Percentiles rank a stretch among this genome's conserved stretches.
These are phyloP conservation scores for Psilocybe subaeruginosa DNA, from an alignment of 768 basidiomycete genomes.

Conservation along the genomic window DNA sequence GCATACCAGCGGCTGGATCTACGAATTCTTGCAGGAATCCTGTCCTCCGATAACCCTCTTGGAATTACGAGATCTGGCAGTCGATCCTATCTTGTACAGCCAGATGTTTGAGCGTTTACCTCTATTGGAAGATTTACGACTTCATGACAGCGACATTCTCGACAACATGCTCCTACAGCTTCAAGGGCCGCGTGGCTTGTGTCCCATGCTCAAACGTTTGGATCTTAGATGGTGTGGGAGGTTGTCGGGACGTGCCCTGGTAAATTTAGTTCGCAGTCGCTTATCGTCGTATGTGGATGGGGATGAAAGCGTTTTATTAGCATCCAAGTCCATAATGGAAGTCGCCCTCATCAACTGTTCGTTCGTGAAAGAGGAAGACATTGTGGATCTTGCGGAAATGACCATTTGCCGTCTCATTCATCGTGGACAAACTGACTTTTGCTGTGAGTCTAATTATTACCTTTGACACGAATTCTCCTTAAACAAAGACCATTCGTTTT, in stretches of 20 bases:
- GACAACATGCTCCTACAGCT: constrained; percentile 44
- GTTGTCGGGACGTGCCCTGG: constrained; percentile 52
- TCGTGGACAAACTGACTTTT: constrained; percentile 47
- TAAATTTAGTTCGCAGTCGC: constrained; percentile 49
- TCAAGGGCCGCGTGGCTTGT: constrained; percentile 40
- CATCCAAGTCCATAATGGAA: constrained; percentile 27
- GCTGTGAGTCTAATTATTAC: constrained; percentile 43
- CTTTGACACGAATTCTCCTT: constrained; percentile 1
- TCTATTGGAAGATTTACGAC: constrained; percentile 46
- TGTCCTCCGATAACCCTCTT: constrained; percentile 40
- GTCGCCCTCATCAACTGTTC: constrained; percentile 61
- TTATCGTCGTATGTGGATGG: constrained; percentile 5
- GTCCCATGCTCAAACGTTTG: constrained; percentile 48
- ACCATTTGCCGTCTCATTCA: constrained; percentile 51
- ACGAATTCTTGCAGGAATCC: constrained; percentile 26
- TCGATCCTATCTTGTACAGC: constrained; percentile 41
- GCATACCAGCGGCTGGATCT: constrained; percentile 20
- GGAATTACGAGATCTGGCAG: constrained; percentile 53
- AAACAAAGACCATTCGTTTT: constrained; percentile 4
- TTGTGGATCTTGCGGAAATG: constrained; percentile 49
- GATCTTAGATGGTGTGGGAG: constrained; percentile 66
- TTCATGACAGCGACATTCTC: constrained; percentile 62
- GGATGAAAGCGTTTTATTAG: neutral
- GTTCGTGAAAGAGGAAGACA: constrained; percentile 55
- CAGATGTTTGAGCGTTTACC: constrained; percentile 31